A percentile compares a stretch with the other conserved stretches of the same genome.
Evolutionary conservation across 352 stramenopile genomes (phyloP).

Genomic region (Phytophthora citricola): DNA sequence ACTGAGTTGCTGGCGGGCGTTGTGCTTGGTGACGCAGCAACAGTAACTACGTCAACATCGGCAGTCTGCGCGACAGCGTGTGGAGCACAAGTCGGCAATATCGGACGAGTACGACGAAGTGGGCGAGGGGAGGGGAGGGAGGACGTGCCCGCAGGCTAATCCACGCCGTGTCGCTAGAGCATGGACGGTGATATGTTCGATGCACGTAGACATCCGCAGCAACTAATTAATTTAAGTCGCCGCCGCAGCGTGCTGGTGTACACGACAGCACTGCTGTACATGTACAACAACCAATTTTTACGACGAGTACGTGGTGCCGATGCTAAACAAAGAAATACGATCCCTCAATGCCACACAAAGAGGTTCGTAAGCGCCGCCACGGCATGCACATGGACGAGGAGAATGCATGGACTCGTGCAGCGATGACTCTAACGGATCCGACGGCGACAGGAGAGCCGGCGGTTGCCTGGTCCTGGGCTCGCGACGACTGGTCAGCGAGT

Average conservation of each 20-base stretch:
- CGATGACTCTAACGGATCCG: too few relatives aligned
- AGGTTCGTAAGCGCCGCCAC: too few relatives aligned
- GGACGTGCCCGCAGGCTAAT: background rate
- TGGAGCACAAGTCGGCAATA: background rate
- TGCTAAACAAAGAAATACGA: constrained; percentile 21
- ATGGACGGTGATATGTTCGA: background rate
- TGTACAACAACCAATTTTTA: constrained; percentile 31
- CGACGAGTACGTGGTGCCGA: constrained; percentile 49
- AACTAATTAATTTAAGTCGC: too few relatives aligned
- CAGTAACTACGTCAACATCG: background rate
- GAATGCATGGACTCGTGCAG: too few relatives aligned
- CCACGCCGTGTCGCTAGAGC: background rate
- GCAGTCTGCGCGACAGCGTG: background rate
- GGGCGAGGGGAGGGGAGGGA: too few relatives aligned
- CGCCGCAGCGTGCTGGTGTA: constrained; percentile 4
- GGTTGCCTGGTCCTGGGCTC: too few relatives aligned
- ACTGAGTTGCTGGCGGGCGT: background rate
- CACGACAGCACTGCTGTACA: constrained; percentile 34
- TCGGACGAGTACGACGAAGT: background rate
- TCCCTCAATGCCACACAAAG: too few relatives aligned
- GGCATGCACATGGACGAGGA: too few relatives aligned
- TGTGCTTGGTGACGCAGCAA: background rate
- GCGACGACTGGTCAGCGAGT: too few relatives aligned
- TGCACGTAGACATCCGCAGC: background rate
- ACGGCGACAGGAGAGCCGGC: too few relatives aligned